phyloP scores from a whole-genome alignment of 768 basidiomycete genomes.

The Cystobasidium ongulense region DNA sequence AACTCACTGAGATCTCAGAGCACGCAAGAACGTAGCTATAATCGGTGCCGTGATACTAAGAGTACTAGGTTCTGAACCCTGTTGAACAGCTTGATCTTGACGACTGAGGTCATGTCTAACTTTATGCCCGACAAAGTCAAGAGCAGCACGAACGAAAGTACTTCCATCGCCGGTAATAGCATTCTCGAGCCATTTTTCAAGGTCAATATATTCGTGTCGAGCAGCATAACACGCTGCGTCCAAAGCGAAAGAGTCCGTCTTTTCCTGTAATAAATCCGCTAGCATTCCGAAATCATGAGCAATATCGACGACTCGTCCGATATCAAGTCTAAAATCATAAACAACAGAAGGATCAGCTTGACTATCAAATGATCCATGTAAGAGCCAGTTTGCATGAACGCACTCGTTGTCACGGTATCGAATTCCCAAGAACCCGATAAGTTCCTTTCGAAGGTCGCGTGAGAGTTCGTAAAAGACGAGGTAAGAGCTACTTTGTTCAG shows the following conservation, averaged over 20 bases:
- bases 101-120: constrained; percentile 76
- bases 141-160: constrained; percentile 76
- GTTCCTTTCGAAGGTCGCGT: constrained; percentile 69
- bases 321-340: constrained; percentile 54
- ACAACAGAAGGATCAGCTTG: too few species aligned
- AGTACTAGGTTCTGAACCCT: constrained; percentile 60
- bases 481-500: constrained; percentile 43
- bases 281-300: constrained; percentile 94
- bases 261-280: constrained; percentile 80
- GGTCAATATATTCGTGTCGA: constrained; percentile 81
- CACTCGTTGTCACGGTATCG: background rate
- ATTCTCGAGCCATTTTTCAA: constrained; percentile 93
- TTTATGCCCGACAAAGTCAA: constrained; percentile 83
- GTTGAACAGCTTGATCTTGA: constrained; percentile 56
- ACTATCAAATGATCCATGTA: too few species aligned
- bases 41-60: constrained; percentile 80
- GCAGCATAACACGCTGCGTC: constrained; percentile 92
- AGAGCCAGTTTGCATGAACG: background rate
- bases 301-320: constrained; percentile 87
- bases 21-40: constrained; percentile 82
- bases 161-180: constrained; percentile 71
- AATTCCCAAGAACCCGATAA: background rate
- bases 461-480: constrained; percentile 94
- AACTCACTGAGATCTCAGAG: constrained; percentile 71
- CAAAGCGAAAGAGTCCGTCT: constrained; percentile 65